Evolutionary conservation across 2,329 filamentous ascomycete genomes (phyloP), one percentile per base, ranked within the genome.

Genomic region (Colletotrichum sansevieriae): DNA sequence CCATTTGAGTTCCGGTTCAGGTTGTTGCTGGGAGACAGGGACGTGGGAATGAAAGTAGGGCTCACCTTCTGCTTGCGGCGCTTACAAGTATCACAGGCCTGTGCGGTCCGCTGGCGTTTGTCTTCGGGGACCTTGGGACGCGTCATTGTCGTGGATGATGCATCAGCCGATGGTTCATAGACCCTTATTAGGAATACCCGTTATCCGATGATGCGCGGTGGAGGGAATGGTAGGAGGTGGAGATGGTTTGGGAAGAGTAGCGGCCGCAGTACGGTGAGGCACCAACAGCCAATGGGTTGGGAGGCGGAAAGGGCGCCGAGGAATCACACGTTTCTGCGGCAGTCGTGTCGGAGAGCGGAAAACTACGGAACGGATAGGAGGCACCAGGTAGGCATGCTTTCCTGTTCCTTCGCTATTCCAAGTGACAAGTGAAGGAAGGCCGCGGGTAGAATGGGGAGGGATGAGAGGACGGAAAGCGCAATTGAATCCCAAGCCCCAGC

Each of bases 1-100:
- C 37, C 57, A 18, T 51, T 60, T 60, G 44, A 44, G 35, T 51
- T 60, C 46, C 44, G 57, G 57, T 22, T 44, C 13, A 57, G 20
- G 51, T 43, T 57, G 51, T 25, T 57, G 54, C 25, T 20, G 41
- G 39, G 43, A 43, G 18, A 51, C 33, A 44, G 51, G 22, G 52
- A 55, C 25, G 44, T 35, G 47, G 44, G 29, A 41, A 35, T 58
- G 43, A 55, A 49, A 47, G n/a, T 33, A 43, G 22, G 35, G 74
- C 85, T 82, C 75, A 89, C 89, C 83, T 91, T 91, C 79, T 91
- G 89, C 77, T 91, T 91, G 70, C 89, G 84, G 68, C 84, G 83
- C 78, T 90, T 91, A 80, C 89, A 91, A 71, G 82, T 86, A 71
- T 90, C 86, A 76, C 89, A 91, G 46, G 89, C 89, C 72, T 88